A percentile compares a stretch with the other conserved stretches of the same genome.
Conservation (phyloP, 179 eudicot genomes). For the Actinidia chinensis region DNA sequence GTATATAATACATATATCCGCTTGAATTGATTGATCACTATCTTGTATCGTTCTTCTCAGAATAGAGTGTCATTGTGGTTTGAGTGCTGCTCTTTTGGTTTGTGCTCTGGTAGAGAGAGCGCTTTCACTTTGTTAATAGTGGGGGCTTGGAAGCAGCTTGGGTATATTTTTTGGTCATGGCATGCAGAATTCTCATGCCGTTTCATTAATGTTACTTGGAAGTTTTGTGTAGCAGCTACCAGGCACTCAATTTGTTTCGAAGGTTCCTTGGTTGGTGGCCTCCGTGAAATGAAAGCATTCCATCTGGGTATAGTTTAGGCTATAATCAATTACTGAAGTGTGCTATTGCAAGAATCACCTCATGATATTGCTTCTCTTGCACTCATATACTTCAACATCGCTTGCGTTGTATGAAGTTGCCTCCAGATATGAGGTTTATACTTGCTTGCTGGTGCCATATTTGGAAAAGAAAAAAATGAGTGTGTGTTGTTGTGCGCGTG, state of each 20-base stretch:
- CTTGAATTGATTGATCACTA: constrained; percentile 15
- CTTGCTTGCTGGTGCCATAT: constrained; percentile 15
- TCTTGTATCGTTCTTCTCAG: constrained; percentile 43
- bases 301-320: constrained; percentile 75
- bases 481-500: neutral
- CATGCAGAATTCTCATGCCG: constrained; percentile 48
- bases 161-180: constrained; percentile 43
- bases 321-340: constrained; percentile 79
- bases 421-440: constrained; percentile 84
- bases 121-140: constrained; percentile 82
- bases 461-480: too few species aligned
- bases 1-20: neutral
- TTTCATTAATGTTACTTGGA: constrained; percentile 73
- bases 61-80: constrained; percentile 59
- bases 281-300: constrained; percentile 73
- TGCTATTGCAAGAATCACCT: constrained; percentile 72
- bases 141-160: constrained; percentile 88
- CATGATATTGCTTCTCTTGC: constrained; percentile 89
- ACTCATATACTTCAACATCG: constrained; percentile 93
- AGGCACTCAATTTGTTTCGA: constrained; percentile 86
- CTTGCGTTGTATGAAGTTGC: constrained; percentile 83
- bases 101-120: constrained; percentile 83
- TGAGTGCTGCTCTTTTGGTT: constrained; percentile 68
- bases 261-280: constrained; percentile 99
- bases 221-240: constrained; percentile 89